Conservation (phyloP, 169 alveolate species). For the Plasmodium gonderi region DNA sequence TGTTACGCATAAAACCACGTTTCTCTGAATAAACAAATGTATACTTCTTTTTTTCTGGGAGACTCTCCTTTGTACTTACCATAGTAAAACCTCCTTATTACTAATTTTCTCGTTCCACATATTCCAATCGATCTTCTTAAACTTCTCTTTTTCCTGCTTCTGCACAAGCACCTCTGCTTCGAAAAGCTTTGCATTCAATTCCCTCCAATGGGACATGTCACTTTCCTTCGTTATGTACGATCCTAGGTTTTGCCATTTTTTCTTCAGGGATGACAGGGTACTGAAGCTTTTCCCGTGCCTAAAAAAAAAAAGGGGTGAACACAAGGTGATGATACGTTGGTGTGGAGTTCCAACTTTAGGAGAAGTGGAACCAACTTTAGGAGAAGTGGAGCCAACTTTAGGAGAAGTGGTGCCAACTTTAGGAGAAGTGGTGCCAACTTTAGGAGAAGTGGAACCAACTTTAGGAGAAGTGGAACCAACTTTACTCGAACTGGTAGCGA, state of each 20-base stretch:
- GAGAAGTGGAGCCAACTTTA: neutral
- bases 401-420: neutral
- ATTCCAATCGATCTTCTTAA: constrained; percentile 75
- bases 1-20: neutral
- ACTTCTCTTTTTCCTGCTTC: constrained; percentile 7
- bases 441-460: neutral
- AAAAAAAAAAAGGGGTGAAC: neutral
- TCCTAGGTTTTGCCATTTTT: constrained; percentile 66
- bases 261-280: constrained; percentile 31
- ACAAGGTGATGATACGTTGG: neutral
- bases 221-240: constrained; percentile 52
- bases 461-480: neutral
- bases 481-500: too few relatives aligned
- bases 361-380: neutral
- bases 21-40: neutral
- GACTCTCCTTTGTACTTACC: constrained; percentile 52
- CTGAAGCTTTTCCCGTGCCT: constrained; percentile 34
- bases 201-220: constrained; percentile 58
- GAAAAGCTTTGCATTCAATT: constrained; percentile 33
- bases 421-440: neutral
- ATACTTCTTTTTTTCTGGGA: neutral
- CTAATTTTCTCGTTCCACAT: constrained; percentile 70
- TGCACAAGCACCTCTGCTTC: constrained; percentile 52
- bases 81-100: constrained; percentile 74
- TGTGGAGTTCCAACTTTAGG: neutral